Evolutionary conservation across 768 basidiomycete genomes (phyloP), one percentile per base, ranked within the genome.

Genomic region (Mycena haematopus): DNA sequence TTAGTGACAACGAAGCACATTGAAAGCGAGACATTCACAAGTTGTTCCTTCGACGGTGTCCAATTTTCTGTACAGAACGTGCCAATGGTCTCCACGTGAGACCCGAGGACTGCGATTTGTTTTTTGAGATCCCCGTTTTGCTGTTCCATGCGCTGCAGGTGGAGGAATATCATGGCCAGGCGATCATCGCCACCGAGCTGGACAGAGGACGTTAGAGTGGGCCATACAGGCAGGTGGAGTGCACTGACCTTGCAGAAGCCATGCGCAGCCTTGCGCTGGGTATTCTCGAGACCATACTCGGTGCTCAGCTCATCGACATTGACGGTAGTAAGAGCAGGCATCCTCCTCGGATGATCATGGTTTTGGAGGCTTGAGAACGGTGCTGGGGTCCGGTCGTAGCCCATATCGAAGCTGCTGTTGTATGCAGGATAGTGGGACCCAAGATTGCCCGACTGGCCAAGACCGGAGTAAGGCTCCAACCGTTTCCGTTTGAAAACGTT

Each of bases 241-340:
- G 6, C 13, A 45, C 54, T 2, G 1, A 33, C 54, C 40, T 55
- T 55, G 42, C 6, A 21, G 15, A 55, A 55, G n/a, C 5, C n/a
- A 19, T 55, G 54, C 0, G 42, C n/a, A 9, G 54, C 54, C 7
- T 45, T 55, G 40, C 42, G n/a, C 42, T 55, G 54, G 2, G 10
- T 31, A 7, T 17, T 55, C 21, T 55, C 54, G 7, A 55, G 54
- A n/a, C 42, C 42, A 2, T 55, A 55, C 29, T 55, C 19, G 1
- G 27, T 22, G 7, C 54, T 55, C 27, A 55, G 54, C 54, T 44
- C 54, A 19, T 55, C 45, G 15, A 35, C 33, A 15, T 24, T 33
- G 29, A 56, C 33, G 8, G 13, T 3, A 6, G 55, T 46, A 3
- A 56, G 55, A 2, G 55, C n/a, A 2, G 55, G 55, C 14, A 56